Percentiles rank a stretch among this genome's conserved stretches.
phyloP scores from a whole-genome alignment of 768 basidiomycete genomes.

The Tephrocybe sp. region DNA sequence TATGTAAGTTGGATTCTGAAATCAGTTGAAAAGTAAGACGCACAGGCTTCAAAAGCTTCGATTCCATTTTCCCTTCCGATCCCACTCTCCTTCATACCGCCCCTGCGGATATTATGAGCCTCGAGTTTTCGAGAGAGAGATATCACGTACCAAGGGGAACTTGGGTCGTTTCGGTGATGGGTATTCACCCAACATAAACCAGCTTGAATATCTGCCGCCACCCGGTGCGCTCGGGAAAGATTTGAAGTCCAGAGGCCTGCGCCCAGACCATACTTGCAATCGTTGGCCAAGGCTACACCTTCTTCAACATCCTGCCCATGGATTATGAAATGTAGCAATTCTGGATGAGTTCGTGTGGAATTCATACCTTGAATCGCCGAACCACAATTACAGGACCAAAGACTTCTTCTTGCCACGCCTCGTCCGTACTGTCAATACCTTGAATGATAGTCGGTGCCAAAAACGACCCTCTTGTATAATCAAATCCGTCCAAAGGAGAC shows the following conservation, averaged over 20 bases:
- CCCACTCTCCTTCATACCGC: conserved; percentile 88
- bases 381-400: conserved; percentile 85
- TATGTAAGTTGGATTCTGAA: neutral
- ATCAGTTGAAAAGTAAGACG: conserved; percentile 19
- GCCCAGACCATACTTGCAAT: conserved; percentile 77
- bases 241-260: conserved; percentile 80
- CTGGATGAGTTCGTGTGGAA: neutral
- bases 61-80: conserved; percentile 85
- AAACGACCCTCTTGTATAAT: conserved; percentile 71
- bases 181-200: conserved; percentile 89
- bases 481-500: conserved; percentile 67
- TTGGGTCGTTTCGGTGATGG: conserved; percentile 87
- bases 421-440: conserved; percentile 52
- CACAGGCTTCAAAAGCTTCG: conserved; percentile 78
- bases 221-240: conserved; percentile 72
- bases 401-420: conserved; percentile 79
- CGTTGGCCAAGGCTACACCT: conserved; percentile 68
- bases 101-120: conserved; percentile 45
- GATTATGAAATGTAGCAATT: neutral
- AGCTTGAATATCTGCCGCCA: conserved; percentile 64
- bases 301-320: conserved; percentile 53
- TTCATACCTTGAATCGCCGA: conserved; percentile 37
- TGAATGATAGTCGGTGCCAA: conserved; percentile 77
- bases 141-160: conserved; percentile 72
- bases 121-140: neutral